Conservation (phyloP, 2,329 filamentous ascomycete species). For the Harringtonia aguacate region DNA sequence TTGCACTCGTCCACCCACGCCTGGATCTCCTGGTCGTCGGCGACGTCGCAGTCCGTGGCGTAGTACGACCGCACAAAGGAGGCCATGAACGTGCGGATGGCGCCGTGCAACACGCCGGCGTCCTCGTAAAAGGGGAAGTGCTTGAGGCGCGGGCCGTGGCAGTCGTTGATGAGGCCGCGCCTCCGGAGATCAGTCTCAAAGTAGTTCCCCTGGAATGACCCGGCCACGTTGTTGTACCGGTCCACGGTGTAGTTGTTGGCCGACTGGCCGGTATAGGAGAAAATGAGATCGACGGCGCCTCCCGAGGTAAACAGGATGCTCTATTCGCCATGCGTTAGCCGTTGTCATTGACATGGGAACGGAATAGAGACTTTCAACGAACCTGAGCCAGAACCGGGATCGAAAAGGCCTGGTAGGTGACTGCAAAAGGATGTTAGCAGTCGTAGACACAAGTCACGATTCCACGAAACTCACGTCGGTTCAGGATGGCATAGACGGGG, state of each 20-base stretch:
- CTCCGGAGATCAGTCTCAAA: conserved; percentile 23
- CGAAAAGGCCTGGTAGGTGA: conserved; percentile 20
- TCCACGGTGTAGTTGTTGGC: conserved; percentile 18
- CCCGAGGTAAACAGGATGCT: conserved; percentile 17
- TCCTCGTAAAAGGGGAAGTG: conserved; percentile 35
- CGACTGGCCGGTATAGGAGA: conserved; percentile 18
- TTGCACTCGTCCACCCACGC: conserved; percentile 32
- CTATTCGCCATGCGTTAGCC: conserved; percentile 1
- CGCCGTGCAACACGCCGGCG: conserved; percentile 22
- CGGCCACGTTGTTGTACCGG: conserved; percentile 19
- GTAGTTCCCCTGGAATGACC: conserved; percentile 26
- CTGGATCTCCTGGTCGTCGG: conserved; percentile 28
- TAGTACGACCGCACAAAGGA: conserved; percentile 35
- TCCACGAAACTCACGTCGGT: conserved; percentile 18
- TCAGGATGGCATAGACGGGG: conserved; percentile 28
- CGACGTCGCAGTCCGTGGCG: conserved; percentile 18
- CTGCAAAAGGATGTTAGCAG: conserved; percentile 10
- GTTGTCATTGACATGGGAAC: no score
- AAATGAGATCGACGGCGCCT: conserved; percentile 21
- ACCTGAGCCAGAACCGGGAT: conserved; percentile 17
- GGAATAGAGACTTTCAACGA: no score
- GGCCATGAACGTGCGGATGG: conserved; percentile 26
- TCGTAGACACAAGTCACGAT: background rate
- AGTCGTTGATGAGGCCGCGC: conserved; percentile 28
- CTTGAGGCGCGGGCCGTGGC: conserved; percentile 24